Base-by-base conservation (phyloP, 345 rosid species). In the Citropsis articulata region DNA sequence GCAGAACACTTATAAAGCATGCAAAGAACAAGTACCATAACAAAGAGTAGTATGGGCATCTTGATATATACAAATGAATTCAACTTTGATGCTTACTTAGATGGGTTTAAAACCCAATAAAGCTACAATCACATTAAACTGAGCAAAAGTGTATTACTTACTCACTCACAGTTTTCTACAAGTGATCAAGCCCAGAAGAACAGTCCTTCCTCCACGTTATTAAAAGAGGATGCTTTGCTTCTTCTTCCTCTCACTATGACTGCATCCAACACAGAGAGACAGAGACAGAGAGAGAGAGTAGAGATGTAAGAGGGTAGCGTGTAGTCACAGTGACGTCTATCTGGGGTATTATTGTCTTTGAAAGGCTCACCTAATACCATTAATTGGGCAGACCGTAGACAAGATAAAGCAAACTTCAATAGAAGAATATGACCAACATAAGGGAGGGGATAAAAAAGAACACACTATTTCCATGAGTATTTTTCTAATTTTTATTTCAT, bases 201-300 rank as follows among this genome's bases (percentile, higher is more conserved):
- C 9, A 36, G 53, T 13, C 30, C 9, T 30, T 66, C 33, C 21
- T 66, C 50, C 50, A 3, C 50, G 50, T 45, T 45, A 59, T 22
- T 25, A 38, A 78, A 53, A 68, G 71, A 69, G 59, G 73, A 67
- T 48, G 73, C 75, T 83, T 73, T 80, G 19, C 75, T 80, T 69
- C 79, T 69, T 59, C 60, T 36, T 36, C 57, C 7, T 53, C 22
- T 53, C 22, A 5, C 18, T 12, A 13, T 45, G 16, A 53, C 57
- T n/a, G 22, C 19, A 36, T 72, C 69, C 69, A 33, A 33, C 0
- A 31, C 1, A 28, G 64, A 35, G 36, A 35, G 36, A 35, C 8
- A 61, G 30, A 74, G 62, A 61, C 24, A 74, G 62, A 59, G 24
- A 63, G n/a, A 10, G 42, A n/a, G 50, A 18, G 6, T 16, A 1